Evolutionary conservation across 371 early-diverging fungal genomes (phyloP), one percentile per base, ranked within the genome.

Genomic region (Rhizopus sp.): DNA sequence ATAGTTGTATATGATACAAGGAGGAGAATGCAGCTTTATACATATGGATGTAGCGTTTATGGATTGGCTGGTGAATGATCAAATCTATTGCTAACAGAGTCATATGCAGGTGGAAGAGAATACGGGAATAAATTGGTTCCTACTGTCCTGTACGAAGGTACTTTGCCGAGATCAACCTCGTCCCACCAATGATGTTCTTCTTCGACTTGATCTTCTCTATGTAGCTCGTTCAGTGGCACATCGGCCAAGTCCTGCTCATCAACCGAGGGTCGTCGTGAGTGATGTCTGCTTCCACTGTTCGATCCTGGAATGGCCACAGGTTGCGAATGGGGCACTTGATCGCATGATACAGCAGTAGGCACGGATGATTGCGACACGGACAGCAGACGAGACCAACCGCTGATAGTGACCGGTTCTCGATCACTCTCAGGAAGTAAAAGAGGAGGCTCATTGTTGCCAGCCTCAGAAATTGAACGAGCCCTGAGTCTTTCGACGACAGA

Each of bases 121-220:
- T 65, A 66, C 7, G 74, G 68, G 7, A 74, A 50, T 3, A 55
- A 30, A n/a, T 56, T 55, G 10, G 62, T 70, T 15, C 63, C 60
- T n/a, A 69, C 71, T 6, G 70, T 72, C 5, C 57, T 47, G 38
- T 76, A 76, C 29, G 73, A 73, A 8, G 77, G 77, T 7, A 76
- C 77, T 38, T 73, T 58, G 3, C 69, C 60, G n/a, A 76, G 45
- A 49, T 76, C 71, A 61, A 72, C 59, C 7, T 70, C 76, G 29
- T 75, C 63, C 72, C 72, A 75, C 70, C 72, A 72, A 16, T 16
- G 53, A 0, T 49, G 56, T n/a, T 41, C 23, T 57, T 49, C 40
- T 42, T 32, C 50, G 1, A 6, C 41, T 23, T 2, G 23, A 23
- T 23, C 23, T 23, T 23, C 23, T 23, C 23, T 23, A 0, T 23